Conservation (phyloP, 2,329 filamentous ascomycete genomes). For the Cytospora paraplurivora region DNA sequence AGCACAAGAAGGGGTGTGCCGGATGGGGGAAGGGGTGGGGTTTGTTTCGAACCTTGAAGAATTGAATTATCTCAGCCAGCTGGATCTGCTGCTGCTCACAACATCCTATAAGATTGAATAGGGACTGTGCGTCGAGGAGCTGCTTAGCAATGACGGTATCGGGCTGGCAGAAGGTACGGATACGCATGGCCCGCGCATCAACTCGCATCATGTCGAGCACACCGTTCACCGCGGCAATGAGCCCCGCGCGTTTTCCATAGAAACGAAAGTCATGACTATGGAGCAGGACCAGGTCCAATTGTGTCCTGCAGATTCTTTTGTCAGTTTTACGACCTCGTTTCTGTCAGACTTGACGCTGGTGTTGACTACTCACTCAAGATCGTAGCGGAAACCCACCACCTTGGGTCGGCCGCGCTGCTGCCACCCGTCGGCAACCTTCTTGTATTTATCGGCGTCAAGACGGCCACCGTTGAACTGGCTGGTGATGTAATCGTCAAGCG, state of each 20-base stretch:
- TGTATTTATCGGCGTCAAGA: slow-evolving; percentile 53
- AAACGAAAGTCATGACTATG: slow-evolving; percentile 58
- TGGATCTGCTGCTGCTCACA: slow-evolving; percentile 47
- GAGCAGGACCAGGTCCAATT: slow-evolving; percentile 55
- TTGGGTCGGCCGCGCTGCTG: slow-evolving; percentile 53
- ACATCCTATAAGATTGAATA: slow-evolving; percentile 53
- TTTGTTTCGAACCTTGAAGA: slow-evolving; percentile 48
- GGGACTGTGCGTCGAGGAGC: slow-evolving; percentile 53
- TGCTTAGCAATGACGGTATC: slow-evolving; percentile 62
- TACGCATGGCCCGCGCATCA: slow-evolving; percentile 54
- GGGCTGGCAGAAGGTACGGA: slow-evolving; percentile 60
- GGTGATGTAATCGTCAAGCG: slow-evolving; percentile 55
- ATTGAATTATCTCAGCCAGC: slow-evolving; percentile 53
- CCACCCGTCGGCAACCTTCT: slow-evolving; percentile 55
- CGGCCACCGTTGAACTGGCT: slow-evolving; percentile 58
- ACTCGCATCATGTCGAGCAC: slow-evolving; percentile 55
- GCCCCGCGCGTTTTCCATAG: slow-evolving; percentile 50
- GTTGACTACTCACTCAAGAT: slow-evolving; percentile 45
- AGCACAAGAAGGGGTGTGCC: slow-evolving; percentile 33
- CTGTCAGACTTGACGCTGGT: not conserved
- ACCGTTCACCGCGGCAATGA: slow-evolving; percentile 47
- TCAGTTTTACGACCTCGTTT: not conserved
- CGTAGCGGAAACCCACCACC: slow-evolving; percentile 60
- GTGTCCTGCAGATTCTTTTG: slow-evolving; percentile 41
- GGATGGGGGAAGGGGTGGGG: not conserved